These are phyloP conservation scores for Podospora tetraspora DNA, from an alignment of 495 filamentous ascomycete species.

Conservation along the genomic window DNA sequence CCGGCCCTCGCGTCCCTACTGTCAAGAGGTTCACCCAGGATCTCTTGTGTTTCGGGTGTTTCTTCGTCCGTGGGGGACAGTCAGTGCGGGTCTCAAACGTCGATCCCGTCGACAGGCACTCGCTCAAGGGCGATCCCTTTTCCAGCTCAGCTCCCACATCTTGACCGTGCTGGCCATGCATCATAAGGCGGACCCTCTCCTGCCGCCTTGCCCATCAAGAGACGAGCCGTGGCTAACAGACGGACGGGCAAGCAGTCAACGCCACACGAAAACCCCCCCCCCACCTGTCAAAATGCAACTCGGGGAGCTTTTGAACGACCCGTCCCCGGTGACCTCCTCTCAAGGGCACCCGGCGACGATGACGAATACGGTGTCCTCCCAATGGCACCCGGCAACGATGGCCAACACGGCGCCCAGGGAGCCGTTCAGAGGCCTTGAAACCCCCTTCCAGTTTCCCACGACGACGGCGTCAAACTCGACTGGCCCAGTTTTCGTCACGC, in stretches of 20 bases:
- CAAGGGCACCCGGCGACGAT: too few relatives aligned
- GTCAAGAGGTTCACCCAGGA: slow-evolving; percentile 10
- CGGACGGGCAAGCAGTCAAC: not conserved
- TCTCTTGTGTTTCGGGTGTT: slow-evolving; percentile 29
- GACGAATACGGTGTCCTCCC: too few relatives aligned
- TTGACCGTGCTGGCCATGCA: not conserved
- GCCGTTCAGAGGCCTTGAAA: not conserved
- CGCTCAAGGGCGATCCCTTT: slow-evolving; percentile 11
- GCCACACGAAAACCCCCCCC: not conserved
- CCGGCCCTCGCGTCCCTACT: not conserved
- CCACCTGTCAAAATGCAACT: not conserved
- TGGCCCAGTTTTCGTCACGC: too few relatives aligned
- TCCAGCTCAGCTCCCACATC: not conserved
- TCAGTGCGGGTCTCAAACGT: slow-evolving; percentile 35
- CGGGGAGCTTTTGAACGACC: not conserved
- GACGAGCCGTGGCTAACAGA: not conserved
- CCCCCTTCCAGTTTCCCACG: not conserved
- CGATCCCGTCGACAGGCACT: slow-evolving; percentile 27
- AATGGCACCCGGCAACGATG: too few relatives aligned
- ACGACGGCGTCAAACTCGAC: not conserved
- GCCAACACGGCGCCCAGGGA: not conserved
- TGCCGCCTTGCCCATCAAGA: slow-evolving; percentile 1
- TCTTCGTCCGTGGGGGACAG: slow-evolving; percentile 25
- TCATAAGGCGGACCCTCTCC: slow-evolving; percentile 29
- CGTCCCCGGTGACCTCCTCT: too few relatives aligned